Conservation (phyloP, 176 grass and related monocot species). For the Poa pratensis region DNA sequence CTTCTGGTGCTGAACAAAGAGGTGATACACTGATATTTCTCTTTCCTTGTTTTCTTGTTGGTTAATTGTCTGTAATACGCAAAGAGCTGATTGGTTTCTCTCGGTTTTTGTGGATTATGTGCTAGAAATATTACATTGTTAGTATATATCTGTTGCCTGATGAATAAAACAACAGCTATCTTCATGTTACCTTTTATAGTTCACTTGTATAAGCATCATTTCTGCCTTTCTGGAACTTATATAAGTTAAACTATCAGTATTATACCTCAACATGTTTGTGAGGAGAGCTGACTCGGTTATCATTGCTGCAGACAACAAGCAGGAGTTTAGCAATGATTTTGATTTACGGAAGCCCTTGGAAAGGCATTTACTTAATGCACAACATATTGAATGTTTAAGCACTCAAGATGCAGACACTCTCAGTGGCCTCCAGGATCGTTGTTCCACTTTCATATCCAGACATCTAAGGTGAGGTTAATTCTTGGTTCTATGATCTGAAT, state of each 20-base stretch:
- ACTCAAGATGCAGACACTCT: constrained; percentile 56
- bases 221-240: no score
- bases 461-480: constrained; percentile 54
- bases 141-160: background rate
- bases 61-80: background rate
- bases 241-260: no score
- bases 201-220: constrained; percentile 1
- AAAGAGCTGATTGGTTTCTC: background rate
- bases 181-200: background rate
- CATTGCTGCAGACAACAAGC: constrained; percentile 67
- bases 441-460: constrained; percentile 72
- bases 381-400: constrained; percentile 37
- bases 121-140: background rate
- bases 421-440: constrained; percentile 28
- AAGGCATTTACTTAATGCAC: constrained; percentile 39
- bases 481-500: background rate
- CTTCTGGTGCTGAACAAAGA: constrained; percentile 47
- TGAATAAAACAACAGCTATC: background rate
- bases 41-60: background rate
- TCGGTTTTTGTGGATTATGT: background rate
- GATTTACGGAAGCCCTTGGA: constrained; percentile 88
- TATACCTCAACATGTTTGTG: background rate
- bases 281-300: background rate
- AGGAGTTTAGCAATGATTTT: constrained; percentile 91
- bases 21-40: constrained; percentile 32